A percentile compares a stretch with the other conserved stretches of the same genome.
Evolutionary conservation across 768 basidiomycete species (phyloP).

Genomic region (Pholiota conissans): DNA sequence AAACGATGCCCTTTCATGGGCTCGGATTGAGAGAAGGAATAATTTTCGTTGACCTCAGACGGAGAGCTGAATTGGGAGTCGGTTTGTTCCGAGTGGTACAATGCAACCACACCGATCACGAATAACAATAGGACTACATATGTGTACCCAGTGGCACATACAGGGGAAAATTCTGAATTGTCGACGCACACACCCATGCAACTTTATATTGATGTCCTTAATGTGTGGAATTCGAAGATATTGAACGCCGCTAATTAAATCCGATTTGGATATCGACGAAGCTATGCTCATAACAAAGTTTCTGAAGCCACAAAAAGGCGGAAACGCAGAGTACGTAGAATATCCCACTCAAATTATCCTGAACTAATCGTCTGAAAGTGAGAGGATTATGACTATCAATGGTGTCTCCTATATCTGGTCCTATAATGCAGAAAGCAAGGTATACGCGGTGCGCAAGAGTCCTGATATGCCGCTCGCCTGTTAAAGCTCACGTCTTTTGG

Average conservation of each 20-base stretch:
- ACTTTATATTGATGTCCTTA: too few relatives aligned
- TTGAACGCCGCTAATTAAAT: neutral
- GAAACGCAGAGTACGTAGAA: neutral
- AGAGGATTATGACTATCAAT: neutral
- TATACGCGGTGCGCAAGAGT: neutral
- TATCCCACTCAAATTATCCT: neutral
- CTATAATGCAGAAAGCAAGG: neutral
- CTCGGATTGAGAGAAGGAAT: neutral
- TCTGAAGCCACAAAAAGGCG: neutral
- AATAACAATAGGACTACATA: neutral
- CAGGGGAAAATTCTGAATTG: neutral
- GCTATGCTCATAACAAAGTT: neutral
- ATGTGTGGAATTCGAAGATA: neutral
- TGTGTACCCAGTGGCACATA: neutral
- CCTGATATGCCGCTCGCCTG: too few relatives aligned
- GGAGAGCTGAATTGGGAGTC: neutral
- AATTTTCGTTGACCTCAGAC: neutral
- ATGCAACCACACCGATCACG: too few relatives aligned
- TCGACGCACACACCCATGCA: too few relatives aligned
- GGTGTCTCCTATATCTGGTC: neutral
- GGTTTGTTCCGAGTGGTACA: too few relatives aligned
- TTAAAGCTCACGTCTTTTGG: too few relatives aligned
- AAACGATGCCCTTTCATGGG: too few relatives aligned
- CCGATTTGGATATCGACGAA: neutral
- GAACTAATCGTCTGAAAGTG: neutral